Conservation (phyloP, 345 rosid species). For the Draba incana region DNA sequence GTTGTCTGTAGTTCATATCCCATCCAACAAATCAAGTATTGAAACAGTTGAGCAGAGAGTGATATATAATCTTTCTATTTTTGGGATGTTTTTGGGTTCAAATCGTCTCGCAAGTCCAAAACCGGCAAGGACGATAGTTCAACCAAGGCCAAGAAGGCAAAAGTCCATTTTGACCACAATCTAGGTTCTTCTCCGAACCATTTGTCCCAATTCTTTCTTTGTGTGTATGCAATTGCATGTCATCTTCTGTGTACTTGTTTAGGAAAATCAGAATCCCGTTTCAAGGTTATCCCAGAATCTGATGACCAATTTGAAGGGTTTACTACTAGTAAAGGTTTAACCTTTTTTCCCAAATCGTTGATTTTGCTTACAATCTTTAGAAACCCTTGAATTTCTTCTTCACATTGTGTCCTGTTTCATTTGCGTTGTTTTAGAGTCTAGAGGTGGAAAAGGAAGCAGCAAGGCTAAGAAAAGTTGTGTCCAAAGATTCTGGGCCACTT, state of each 20-base stretch:
- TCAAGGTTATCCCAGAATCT: constrained; percentile 39
- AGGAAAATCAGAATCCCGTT: constrained; percentile 38
- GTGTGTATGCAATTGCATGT: not conserved
- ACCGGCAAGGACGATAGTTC: constrained; percentile 56
- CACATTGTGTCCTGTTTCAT: constrained; percentile 1
- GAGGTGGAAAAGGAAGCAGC: constrained; percentile 63
- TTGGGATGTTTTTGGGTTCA: too few relatives aligned
- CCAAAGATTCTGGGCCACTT: constrained; percentile 57
- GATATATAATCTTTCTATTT: not conserved
- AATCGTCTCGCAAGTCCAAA: constrained; percentile 52
- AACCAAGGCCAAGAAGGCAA: constrained; percentile 53
- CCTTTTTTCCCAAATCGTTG: constrained; percentile 10
- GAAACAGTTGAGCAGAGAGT: not conserved
- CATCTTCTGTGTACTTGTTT: constrained; percentile 12
- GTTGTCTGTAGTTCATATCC: too few relatives aligned
- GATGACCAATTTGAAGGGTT: constrained; percentile 44
- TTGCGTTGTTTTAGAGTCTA: constrained; percentile 6
- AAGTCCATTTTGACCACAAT: constrained; percentile 49
- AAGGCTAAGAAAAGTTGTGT: constrained; percentile 48
- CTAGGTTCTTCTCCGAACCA: constrained; percentile 44
- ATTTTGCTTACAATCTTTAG: not conserved
- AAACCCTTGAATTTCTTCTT: not conserved
- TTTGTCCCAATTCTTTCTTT: not conserved
- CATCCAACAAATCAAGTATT: too few relatives aligned
- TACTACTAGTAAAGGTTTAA: constrained; percentile 45